Evolutionary conservation across 768 basidiomycete species (phyloP).

Genomic region (Favolaschia claudopus): DNA sequence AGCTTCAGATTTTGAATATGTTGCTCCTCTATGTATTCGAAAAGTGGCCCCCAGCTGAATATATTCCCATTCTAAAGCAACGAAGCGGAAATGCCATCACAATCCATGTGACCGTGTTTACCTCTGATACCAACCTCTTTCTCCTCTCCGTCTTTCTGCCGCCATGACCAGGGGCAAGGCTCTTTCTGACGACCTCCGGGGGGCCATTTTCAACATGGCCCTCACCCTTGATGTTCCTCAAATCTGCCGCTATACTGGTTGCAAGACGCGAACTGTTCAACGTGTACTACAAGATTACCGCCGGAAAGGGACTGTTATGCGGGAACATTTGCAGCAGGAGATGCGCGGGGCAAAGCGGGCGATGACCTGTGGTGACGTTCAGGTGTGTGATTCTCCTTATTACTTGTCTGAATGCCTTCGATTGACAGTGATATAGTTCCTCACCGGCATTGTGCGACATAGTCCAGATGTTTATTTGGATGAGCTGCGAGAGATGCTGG

Average conservation of each 20-base stretch:
- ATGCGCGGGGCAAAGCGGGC: background rate
- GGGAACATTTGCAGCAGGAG: background rate
- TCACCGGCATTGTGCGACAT: conserved; percentile 25
- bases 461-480: conserved; percentile 30
- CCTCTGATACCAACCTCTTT: too few relatives aligned
- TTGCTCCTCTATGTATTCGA: too few relatives aligned
- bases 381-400: background rate
- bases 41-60: too few relatives aligned
- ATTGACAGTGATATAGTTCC: conserved; percentile 10
- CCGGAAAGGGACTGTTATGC: background rate
- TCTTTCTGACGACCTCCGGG: background rate
- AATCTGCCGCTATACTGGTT: background rate
- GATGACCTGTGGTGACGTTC: background rate
- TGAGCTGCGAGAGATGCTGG: conserved; percentile 31
- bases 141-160: too few relatives aligned
- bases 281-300: background rate
- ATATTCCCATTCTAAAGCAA: too few relatives aligned
- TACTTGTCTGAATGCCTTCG: background rate
- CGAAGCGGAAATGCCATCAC: too few relatives aligned
- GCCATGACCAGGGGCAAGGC: conserved; percentile 1
- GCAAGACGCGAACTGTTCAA: background rate
- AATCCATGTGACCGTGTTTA: too few relatives aligned
- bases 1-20: too few relatives aligned
- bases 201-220: background rate
- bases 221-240: background rate